Conservation (phyloP, 2,329 filamentous ascomycete species). For the Catunica adiposa region DNA sequence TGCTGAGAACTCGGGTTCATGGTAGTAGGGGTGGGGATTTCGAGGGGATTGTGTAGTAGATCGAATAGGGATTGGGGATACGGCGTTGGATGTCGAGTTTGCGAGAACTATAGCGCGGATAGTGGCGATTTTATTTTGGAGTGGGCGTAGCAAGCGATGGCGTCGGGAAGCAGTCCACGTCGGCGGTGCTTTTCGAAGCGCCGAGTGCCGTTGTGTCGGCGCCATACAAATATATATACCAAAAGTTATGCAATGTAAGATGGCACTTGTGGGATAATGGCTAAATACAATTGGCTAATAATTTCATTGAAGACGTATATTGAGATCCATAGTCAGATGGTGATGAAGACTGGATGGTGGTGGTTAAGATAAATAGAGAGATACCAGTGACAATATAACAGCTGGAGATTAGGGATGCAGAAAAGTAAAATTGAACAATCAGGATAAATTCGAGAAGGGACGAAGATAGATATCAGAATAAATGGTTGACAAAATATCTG, state of each 20-base stretch:
- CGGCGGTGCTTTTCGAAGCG: neutral
- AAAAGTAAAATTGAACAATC: neutral
- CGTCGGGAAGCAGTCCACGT: constrained; percentile 12
- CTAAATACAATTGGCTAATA: too few relatives aligned
- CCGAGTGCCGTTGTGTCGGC: neutral
- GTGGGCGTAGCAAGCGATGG: constrained; percentile 9
- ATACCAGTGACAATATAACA: neutral
- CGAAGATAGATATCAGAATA: too few relatives aligned
- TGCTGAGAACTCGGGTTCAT: neutral
- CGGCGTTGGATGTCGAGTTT: neutral
- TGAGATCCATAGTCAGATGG: too few relatives aligned
- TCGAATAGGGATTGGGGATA: neutral
- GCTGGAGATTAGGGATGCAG: neutral
- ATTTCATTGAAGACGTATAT: too few relatives aligned
- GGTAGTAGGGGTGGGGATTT: neutral
- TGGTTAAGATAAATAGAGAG: neutral
- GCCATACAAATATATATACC: neutral
- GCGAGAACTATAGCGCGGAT: constrained; percentile 3
- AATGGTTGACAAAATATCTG: too few relatives aligned
- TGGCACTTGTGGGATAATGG: too few relatives aligned
- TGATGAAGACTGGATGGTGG: too few relatives aligned
- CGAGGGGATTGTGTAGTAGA: neutral
- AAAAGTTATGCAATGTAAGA: neutral
- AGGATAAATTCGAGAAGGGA: neutral
- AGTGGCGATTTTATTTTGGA: constrained; percentile 7